These are phyloP conservation scores for Sclerotinia borealis DNA, from an alignment of 2,329 filamentous ascomycete genomes.

Conservation along the genomic window DNA sequence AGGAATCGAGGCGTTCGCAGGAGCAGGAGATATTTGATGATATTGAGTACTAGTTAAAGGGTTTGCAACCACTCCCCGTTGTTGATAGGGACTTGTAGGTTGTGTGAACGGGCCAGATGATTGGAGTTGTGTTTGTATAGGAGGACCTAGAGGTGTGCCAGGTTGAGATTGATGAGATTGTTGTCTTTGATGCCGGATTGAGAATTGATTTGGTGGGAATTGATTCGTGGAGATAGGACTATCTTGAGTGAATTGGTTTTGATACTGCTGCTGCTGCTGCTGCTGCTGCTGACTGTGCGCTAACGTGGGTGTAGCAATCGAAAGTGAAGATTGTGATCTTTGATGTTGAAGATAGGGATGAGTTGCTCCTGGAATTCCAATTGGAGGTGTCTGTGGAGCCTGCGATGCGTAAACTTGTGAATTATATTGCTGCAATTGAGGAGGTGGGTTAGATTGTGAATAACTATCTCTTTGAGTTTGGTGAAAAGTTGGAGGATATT, in stretches of 20 bases:
- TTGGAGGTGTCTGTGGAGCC: conserved; percentile 31
- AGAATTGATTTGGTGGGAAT: conserved; percentile 24
- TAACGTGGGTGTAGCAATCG: conserved; percentile 55
- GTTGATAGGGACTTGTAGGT: conserved; percentile 56
- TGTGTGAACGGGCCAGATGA: conserved; percentile 42
- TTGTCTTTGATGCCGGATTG: conserved; percentile 28
- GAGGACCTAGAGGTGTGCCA: conserved; percentile 45
- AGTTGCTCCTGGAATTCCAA: conserved; percentile 30
- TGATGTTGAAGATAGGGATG: conserved; percentile 36
- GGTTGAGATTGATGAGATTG: conserved; percentile 29
- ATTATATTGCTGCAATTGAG: conserved; percentile 29
- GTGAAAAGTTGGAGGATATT: conserved; percentile 24
- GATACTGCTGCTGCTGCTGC: conserved; percentile 27
- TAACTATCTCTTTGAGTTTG: conserved; percentile 29
- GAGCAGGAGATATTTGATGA: conserved; percentile 33
- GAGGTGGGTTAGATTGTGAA: conserved; percentile 22
- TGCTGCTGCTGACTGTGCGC: conserved; percentile 53
- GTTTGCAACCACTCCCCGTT: conserved; percentile 36
- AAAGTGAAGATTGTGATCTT: conserved; percentile 53
- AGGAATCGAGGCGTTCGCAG: conserved; percentile 35
- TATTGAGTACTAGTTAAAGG: conserved; percentile 20
- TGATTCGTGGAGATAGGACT: conserved; percentile 40
- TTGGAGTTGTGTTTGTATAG: conserved; percentile 39
- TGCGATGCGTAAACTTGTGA: conserved; percentile 28
- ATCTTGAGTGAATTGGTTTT: conserved; percentile 43